phyloP scores from a whole-genome alignment of 306 rosid species.

The Gillenia trifoliata region DNA sequence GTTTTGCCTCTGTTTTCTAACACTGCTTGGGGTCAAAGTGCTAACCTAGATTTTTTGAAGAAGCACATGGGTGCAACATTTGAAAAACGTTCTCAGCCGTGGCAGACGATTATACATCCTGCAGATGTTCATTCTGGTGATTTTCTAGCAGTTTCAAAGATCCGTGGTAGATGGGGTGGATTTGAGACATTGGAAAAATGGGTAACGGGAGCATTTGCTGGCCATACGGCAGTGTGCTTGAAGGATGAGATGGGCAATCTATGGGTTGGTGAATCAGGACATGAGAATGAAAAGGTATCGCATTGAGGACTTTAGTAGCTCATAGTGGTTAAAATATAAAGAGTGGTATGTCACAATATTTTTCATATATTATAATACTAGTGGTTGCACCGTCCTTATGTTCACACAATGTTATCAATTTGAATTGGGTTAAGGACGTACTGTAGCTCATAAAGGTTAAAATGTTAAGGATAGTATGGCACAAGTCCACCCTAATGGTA shows the following conservation, averaged over 20 bases:
- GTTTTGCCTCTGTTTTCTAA: conserved; percentile 87
- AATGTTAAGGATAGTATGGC: not conserved
- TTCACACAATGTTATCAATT: not conserved
- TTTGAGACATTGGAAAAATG: conserved; percentile 96
- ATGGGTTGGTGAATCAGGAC: conserved; percentile 99
- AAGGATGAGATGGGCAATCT: conserved; percentile 88
- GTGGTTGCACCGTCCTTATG: not conserved
- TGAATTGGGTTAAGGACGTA: not conserved
- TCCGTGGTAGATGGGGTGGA: conserved; percentile 99
- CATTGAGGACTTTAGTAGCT: conserved; percentile 7
- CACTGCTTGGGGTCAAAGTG: conserved; percentile 86
- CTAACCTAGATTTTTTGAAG: conserved; percentile 71
- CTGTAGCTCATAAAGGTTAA: not conserved
- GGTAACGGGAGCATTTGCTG: conserved; percentile 99
- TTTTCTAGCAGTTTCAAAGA: conserved; percentile 88
- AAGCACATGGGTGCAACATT: conserved; percentile 94
- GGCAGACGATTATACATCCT: conserved; percentile 67
- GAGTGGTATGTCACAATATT: not conserved
- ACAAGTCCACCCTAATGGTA: not conserved
- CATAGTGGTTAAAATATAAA: not conserved
- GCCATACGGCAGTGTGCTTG: conserved; percentile 97
- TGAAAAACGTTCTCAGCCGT: conserved; percentile 72
- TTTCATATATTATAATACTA: not conserved
- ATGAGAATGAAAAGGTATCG: conserved; percentile 90
- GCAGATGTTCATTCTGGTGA: conserved; percentile 93